A percentile compares a stretch with the other conserved stretches of the same genome.
Conservation (phyloP, 2,329 filamentous ascomycete species). For the Hypoxylon sp. region DNA sequence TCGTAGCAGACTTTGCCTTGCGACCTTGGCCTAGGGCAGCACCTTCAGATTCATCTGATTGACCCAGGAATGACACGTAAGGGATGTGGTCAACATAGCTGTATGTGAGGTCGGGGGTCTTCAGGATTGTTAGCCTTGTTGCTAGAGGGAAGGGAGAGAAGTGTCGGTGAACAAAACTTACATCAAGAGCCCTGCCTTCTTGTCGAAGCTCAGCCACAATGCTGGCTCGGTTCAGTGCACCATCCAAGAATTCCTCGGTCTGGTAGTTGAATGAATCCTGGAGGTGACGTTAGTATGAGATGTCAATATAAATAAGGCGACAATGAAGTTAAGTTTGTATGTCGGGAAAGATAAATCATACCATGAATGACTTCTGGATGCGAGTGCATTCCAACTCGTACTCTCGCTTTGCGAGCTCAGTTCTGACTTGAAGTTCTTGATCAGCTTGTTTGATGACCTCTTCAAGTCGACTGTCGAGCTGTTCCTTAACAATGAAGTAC, state of each 20-base stretch:
- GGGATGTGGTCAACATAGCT: slow-evolving; percentile 45
- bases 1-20: slow-evolving; percentile 57
- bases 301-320: slow-evolving; percentile 13
- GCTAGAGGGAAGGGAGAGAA: slow-evolving; percentile 11
- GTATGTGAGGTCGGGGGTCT: slow-evolving; percentile 52
- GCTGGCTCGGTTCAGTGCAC: slow-evolving; percentile 49
- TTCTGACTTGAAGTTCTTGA: slow-evolving; percentile 54
- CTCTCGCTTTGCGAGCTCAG: slow-evolving; percentile 53
- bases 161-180: slow-evolving; percentile 45
- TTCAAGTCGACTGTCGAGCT: slow-evolving; percentile 64
- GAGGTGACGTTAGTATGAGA: slow-evolving; percentile 40
- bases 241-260: slow-evolving; percentile 52
- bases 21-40: slow-evolving; percentile 52
- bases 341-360: slow-evolving; percentile 56
- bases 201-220: slow-evolving; percentile 50
- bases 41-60: slow-evolving; percentile 55
- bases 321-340: slow-evolving; percentile 31
- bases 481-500: slow-evolving; percentile 65
- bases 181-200: slow-evolving; percentile 48
- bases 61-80: slow-evolving; percentile 54
- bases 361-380: slow-evolving; percentile 59
- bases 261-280: slow-evolving; percentile 51
- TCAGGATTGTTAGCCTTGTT: slow-evolving; percentile 33
- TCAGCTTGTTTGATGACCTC: slow-evolving; percentile 50
- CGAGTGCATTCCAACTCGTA: slow-evolving; percentile 56